A percentile compares a stretch with the other conserved stretches of the same genome.
Conservation (phyloP, 148 eudicot species). For the Pharnaceum exiguum region DNA sequence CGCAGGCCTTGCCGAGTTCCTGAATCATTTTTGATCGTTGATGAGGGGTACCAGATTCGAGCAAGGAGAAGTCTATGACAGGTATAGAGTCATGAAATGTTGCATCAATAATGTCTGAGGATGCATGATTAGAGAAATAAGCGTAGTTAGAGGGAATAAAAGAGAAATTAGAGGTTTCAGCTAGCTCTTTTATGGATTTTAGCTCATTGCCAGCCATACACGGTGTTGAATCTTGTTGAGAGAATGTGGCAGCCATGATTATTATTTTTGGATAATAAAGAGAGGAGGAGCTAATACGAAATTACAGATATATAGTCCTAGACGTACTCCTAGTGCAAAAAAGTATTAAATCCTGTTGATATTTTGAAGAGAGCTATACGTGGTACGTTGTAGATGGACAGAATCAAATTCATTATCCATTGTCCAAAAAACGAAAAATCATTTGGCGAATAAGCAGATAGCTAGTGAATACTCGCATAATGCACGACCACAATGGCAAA, state of each 20-base stretch:
- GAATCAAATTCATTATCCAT: no score
- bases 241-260: neutral
- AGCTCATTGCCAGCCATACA: neutral
- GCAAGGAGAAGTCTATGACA: conserved; percentile 20
- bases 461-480: no score
- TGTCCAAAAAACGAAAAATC: no score
- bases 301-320: no score
- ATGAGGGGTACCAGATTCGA: conserved; percentile 7
- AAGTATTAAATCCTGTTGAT: no score
- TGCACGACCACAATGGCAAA: no score
- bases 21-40: conserved; percentile 14
- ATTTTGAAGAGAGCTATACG: no score
- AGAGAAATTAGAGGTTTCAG: conserved; percentile 12
- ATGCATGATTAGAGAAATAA: neutral
- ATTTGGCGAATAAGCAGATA: no score
- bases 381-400: no score
- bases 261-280: neutral
- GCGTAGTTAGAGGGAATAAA: conserved; percentile 20
- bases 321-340: no score
- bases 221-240: neutral
- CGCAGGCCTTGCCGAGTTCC: conserved; percentile 19
- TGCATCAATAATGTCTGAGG: neutral
- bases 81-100: conserved; percentile 5
- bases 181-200: conserved; percentile 7
- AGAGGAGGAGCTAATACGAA: neutral